Percentiles rank a stretch among this genome's conserved stretches.
These are phyloP conservation scores for Helianthus annuus DNA, from an alignment of 129 eudicot genomes.

Conservation along the genomic window DNA sequence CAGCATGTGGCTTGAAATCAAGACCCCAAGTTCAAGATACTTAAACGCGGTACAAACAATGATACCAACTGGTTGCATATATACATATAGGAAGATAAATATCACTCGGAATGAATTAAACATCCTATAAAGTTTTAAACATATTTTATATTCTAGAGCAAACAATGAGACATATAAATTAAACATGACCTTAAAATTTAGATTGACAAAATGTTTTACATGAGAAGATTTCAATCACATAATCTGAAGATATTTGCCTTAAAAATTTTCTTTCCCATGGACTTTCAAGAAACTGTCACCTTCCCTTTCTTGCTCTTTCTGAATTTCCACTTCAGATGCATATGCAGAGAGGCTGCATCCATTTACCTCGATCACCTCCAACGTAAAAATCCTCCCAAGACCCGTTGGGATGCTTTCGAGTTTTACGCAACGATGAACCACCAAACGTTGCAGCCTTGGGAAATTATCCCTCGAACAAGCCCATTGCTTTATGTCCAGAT, in stretches of 20 bases:
- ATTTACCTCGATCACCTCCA: constrained; percentile 21
- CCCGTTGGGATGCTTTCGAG: constrained; percentile 21
- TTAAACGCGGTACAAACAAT: no score
- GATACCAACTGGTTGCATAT: no score
- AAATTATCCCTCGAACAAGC: constrained; percentile 13
- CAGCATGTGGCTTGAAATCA: no score
- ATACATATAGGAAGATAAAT: no score
- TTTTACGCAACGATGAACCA: constrained; percentile 14
- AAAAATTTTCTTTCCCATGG: not conserved
- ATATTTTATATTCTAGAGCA: no score
- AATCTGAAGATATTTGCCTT: not conserved
- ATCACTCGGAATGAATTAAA: no score
- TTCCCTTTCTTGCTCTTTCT: constrained; percentile 5
- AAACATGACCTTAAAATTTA: no score
- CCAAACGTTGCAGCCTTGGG: constrained; percentile 20
- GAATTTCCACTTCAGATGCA: not conserved
- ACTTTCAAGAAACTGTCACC: not conserved
- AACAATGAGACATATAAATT: no score
- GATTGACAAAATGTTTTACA: no score
- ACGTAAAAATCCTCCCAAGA: constrained; percentile 21
- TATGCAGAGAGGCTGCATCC: not conserved
- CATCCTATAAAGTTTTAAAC: no score
- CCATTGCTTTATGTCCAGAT: constrained; percentile 17
- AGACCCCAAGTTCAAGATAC: no score
- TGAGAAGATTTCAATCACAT: no score